Evolutionary conservation across 805 yeast species (phyloP), one percentile per base, ranked within the genome.

Genomic region (Candida loeiensis): DNA sequence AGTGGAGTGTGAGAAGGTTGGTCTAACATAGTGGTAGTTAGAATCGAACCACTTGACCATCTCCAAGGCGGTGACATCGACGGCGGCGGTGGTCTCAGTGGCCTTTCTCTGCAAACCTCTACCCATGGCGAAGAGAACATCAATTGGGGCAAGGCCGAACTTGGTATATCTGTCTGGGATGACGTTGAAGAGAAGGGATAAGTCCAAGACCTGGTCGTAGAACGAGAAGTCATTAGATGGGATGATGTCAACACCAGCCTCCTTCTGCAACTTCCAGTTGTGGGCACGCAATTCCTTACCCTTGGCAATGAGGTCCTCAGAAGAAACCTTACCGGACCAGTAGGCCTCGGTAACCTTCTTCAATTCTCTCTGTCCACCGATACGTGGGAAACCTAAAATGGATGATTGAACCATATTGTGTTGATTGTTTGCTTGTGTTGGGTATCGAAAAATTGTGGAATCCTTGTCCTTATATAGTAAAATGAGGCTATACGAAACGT

Each of bases 41-140:
- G 97, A 86, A 74, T 93, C 99, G 59, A 93, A 93, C 99, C 99
- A 93, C 79, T 93, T 93, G 58, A 93, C 99, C 99, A 93, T 93
- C 80, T 93, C 95, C 66, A 88, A 79, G 59, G 99, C 99, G 49
- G 98, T 91, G 47, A 93, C 99, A 71, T 93, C 99, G 56, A 93
- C 96, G 55, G 95, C 95, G 57, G 83, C 78, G 47, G 80, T 66
- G 53, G 89, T 63, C 56, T 84, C 95, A 53, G 95, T 85, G 53
- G 95, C 95, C 71, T 85, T 82, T 76, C 93, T 87, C 78, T 93
- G 99, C 69, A 93, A 79, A 82, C 99, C 99, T 81, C 99, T 89
- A 74, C 98, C 99, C 98, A 93, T 93, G 63, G 99, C 99, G 68
- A 93, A 93, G 61, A 86, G 73, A 49, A 88, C 86, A 73, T 93